Conservation (phyloP, 305 asterid species). For the Fraxinus floribunda region DNA sequence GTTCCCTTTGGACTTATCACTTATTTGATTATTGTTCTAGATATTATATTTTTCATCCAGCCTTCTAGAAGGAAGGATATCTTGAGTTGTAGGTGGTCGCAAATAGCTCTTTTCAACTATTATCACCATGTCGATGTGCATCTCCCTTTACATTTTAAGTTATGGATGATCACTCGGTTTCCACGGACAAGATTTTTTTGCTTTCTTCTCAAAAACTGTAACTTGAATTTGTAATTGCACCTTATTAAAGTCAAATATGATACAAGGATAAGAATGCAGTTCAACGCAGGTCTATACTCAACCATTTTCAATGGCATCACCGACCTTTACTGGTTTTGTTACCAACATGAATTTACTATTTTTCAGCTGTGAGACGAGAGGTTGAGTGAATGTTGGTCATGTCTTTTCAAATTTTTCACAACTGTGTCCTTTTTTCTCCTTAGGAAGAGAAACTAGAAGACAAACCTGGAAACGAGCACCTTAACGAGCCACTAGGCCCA, state of each 20-base stretch:
- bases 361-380: not conserved
- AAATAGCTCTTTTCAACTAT: not conserved
- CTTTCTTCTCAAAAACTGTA: not conserved
- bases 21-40: not conserved
- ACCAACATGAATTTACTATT: not conserved
- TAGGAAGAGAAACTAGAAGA: slow-evolving; percentile 78
- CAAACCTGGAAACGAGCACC: slow-evolving; percentile 81
- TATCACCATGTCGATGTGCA: not conserved
- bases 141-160: not conserved
- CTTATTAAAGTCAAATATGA: not conserved
- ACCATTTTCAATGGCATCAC: not conserved
- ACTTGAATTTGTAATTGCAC: not conserved
- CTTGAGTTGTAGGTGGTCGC: not conserved
- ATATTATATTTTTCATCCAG: not conserved
- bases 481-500: slow-evolving; percentile 86
- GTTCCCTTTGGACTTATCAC: not conserved
- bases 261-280: not conserved
- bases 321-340: not conserved
- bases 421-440: slow-evolving; percentile 9
- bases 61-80: not conserved
- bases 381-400: not conserved
- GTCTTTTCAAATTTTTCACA: slow-evolving; percentile 6
- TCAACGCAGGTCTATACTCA: not conserved
- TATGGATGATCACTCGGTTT: not conserved
- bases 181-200: no score